Percentiles rank a stretch among this genome's conserved stretches.
Conservation (phyloP, 2,329 filamentous ascomycete species). For the Penicillium frequentans region DNA sequence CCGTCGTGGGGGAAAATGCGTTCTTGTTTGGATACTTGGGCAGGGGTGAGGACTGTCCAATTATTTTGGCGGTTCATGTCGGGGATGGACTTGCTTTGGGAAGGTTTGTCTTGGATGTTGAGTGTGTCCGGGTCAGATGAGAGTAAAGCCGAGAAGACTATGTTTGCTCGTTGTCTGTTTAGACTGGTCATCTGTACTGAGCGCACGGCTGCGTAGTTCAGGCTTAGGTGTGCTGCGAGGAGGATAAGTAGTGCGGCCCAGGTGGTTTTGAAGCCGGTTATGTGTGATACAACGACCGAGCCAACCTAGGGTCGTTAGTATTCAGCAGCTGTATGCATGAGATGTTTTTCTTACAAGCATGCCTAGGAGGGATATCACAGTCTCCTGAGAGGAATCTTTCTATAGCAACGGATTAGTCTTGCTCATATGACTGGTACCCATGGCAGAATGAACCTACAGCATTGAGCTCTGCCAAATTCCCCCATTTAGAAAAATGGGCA, state of each 20-base stretch:
- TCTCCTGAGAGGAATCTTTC: slow-evolving; percentile 94
- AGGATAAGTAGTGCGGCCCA: slow-evolving; percentile 72
- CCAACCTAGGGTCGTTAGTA: slow-evolving; percentile 54
- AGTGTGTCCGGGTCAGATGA: slow-evolving; percentile 28
- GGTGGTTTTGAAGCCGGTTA: slow-evolving; percentile 70
- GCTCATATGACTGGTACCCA: not conserved
- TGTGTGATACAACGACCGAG: slow-evolving; percentile 73
- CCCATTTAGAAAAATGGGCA: slow-evolving; percentile 83
- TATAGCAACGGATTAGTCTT: slow-evolving; percentile 23
- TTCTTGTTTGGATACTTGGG: slow-evolving; percentile 62
- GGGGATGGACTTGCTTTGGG: not conserved
- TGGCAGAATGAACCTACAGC: slow-evolving; percentile 56
- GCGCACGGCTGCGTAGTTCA: slow-evolving; percentile 83
- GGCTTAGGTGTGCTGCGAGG: slow-evolving; percentile 73
- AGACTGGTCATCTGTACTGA: slow-evolving; percentile 80
- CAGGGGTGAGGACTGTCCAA: slow-evolving; percentile 54
- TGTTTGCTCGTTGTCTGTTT: slow-evolving; percentile 81
- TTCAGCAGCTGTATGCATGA: not conserved
- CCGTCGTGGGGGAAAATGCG: slow-evolving; percentile 63
- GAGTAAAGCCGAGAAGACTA: slow-evolving; percentile 65
- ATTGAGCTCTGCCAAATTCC: slow-evolving; percentile 90
- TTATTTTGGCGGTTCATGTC: not conserved
- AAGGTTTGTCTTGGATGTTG: not conserved
- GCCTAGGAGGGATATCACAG: slow-evolving; percentile 82
- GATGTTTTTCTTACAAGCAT: slow-evolving; percentile 63